Conservation (phyloP, 2,329 filamentous ascomycete genomes). For the Tolypocladium nubicola region DNA sequence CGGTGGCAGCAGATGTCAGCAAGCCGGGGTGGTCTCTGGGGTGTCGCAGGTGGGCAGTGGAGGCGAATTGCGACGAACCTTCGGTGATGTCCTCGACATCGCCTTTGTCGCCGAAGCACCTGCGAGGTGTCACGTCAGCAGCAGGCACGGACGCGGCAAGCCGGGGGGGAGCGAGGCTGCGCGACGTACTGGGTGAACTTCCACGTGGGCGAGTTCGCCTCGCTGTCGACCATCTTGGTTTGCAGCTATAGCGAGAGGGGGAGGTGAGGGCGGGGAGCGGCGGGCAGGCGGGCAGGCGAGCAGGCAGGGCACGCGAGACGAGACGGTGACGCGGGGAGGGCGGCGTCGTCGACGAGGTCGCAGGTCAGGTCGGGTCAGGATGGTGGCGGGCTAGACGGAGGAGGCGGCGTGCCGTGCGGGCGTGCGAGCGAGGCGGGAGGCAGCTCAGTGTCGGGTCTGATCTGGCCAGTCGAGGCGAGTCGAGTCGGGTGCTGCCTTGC, state of each 20-base stretch:
- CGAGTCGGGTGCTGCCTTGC: slow-evolving; percentile 3
- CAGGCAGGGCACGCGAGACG: slow-evolving; percentile 1
- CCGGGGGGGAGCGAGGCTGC: background rate
- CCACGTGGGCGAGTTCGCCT: slow-evolving; percentile 91
- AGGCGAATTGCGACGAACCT: slow-evolving; percentile 42
- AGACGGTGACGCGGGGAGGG: background rate
- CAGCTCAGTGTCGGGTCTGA: background rate
- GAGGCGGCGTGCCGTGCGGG: background rate
- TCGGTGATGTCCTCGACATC: slow-evolving; percentile 99
- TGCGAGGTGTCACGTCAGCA: slow-evolving; percentile 27
- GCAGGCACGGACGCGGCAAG: slow-evolving; percentile 5
- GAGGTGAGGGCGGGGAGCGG: slow-evolving; percentile 9
- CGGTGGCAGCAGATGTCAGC: slow-evolving; percentile 11
- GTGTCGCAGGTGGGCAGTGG: background rate
- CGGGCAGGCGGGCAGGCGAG: background rate
- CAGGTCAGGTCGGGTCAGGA: background rate
- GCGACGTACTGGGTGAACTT: slow-evolving; percentile 94
- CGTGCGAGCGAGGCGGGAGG: background rate
- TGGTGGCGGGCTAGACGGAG: background rate
- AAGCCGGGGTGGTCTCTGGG: slow-evolving; percentile 5
- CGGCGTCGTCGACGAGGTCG: background rate
- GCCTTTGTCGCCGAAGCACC: slow-evolving; percentile 99
- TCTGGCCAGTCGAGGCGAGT: slow-evolving; percentile 4
- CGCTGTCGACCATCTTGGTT: slow-evolving; percentile 88
- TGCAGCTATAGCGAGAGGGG: slow-evolving; percentile 19